Percentiles rank a stretch among this genome's conserved stretches.
These are phyloP conservation scores for Mediolabrus comicus DNA, from an alignment of 108 stramenopile species.

Conservation along the genomic window DNA sequence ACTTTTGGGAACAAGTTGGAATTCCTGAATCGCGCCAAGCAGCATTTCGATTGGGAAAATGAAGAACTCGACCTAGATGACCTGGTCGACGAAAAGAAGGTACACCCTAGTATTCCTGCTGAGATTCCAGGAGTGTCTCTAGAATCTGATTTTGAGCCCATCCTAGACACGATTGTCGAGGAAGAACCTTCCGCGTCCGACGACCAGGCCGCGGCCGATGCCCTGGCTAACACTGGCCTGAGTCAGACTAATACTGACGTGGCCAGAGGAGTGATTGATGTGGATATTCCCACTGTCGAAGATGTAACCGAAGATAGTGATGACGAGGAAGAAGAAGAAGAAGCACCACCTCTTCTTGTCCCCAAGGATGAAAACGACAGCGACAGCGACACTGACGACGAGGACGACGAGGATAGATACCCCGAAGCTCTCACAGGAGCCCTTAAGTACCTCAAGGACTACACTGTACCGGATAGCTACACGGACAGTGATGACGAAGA, in stretches of 20 bases:
- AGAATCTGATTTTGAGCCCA: background rate
- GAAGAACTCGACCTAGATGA: background rate
- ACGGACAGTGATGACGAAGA: background rate
- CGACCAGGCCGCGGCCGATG: background rate
- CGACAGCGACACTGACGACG: background rate
- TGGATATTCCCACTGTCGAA: background rate
- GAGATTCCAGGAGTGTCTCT: constrained; percentile 10
- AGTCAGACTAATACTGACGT: background rate
- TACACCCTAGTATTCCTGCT: constrained; percentile 1
- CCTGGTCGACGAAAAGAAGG: background rate
- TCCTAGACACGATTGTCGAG: background rate
- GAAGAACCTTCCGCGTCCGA: background rate
- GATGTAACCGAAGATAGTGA: background rate
- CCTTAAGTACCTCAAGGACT: background rate
- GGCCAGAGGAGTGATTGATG: background rate
- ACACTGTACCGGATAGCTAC: no score
- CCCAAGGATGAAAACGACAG: background rate
- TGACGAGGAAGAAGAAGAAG: background rate
- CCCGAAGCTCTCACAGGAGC: background rate
- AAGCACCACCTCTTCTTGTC: background rate
- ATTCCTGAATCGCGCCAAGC: background rate
- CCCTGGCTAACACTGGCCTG: background rate
- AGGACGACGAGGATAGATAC: background rate
- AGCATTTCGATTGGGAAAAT: background rate
- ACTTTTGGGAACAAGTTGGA: background rate